A percentile compares a stretch with the other conserved stretches of the same genome.
These are phyloP conservation scores for Bothriochloa decipiens DNA, from an alignment of 176 grass and related monocot genomes.

Conservation along the genomic window DNA sequence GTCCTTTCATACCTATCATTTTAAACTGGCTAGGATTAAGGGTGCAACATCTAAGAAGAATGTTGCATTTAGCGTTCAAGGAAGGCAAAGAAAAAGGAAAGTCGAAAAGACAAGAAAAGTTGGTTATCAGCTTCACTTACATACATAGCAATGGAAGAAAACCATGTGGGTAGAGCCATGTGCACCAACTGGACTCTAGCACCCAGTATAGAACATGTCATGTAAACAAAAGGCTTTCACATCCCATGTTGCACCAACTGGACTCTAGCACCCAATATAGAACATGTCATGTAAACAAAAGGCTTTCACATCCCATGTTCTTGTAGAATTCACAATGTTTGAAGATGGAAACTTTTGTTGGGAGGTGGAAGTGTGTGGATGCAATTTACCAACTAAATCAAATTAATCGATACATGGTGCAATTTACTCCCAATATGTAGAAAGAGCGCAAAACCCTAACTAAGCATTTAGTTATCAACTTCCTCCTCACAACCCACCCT, in stretches of 20 bases:
- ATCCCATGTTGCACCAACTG: not conserved
- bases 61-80: not conserved
- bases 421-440: not conserved
- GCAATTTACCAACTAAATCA: not conserved
- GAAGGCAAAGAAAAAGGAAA: not conserved
- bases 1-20: not conserved
- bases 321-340: not conserved
- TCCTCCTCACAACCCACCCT: not conserved
- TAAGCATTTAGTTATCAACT: not conserved
- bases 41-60: not conserved
- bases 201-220: not conserved
- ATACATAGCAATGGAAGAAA: not conserved
- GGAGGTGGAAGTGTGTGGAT: not conserved
- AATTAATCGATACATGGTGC: not conserved
- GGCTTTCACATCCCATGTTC: not conserved
- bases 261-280: not conserved
- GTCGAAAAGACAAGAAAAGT: not conserved
- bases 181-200: not conserved
- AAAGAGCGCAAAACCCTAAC: not conserved
- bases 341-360: not conserved
- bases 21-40: not conserved
- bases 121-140: not conserved
- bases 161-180: not conserved
- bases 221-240: not conserved
- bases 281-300: not conserved